Percentiles rank a stretch among this genome's conserved stretches.
These are phyloP conservation scores for Magnaporthiopsis incrustans DNA, from an alignment of 2,329 filamentous ascomycete species.

Conservation along the genomic window DNA sequence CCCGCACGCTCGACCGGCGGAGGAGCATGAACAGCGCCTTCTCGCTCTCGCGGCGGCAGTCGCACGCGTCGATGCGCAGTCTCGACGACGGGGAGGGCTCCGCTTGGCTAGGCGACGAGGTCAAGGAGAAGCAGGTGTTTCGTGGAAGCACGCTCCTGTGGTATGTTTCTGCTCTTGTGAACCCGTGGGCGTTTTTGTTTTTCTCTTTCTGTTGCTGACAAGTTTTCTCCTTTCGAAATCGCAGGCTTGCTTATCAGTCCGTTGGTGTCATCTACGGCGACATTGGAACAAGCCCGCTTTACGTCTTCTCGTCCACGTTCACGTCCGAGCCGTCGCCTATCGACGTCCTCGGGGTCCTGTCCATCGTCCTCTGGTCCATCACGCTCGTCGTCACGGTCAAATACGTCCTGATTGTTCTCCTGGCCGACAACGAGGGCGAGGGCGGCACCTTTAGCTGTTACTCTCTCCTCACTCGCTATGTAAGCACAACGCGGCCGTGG, in stretches of 20 bases:
- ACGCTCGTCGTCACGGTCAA: slow-evolving; percentile 62
- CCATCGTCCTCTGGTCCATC: slow-evolving; percentile 58
- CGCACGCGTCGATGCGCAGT: slow-evolving; percentile 3
- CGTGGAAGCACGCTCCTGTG: slow-evolving; percentile 13
- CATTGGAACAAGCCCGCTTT: slow-evolving; percentile 59
- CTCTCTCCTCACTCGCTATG: slow-evolving; percentile 51
- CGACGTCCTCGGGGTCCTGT: slow-evolving; percentile 54
- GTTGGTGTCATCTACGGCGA: slow-evolving; percentile 63
- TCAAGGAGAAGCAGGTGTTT: slow-evolving; percentile 15
- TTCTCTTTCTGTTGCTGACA: not conserved
- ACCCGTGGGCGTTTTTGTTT: not conserved
- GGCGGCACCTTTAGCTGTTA: slow-evolving; percentile 62
- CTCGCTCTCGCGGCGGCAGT: slow-evolving; percentile 3
- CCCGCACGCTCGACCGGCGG: slow-evolving; percentile 8
- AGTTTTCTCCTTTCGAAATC: not conserved
- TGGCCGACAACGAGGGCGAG: slow-evolving; percentile 60
- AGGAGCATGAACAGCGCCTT: slow-evolving; percentile 10
- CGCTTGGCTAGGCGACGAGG: slow-evolving; percentile 12
- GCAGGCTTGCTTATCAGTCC: slow-evolving; percentile 55
- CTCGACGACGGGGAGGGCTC: slow-evolving; percentile 15
- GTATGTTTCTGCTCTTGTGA: slow-evolving; percentile 3
- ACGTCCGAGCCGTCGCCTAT: slow-evolving; percentile 40
- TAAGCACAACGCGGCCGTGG: not conserved
- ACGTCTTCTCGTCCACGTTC: slow-evolving; percentile 62
- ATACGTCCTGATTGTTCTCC: slow-evolving; percentile 56